Base-by-base conservation (phyloP, 768 basidiomycete genomes). In the Pilatotrama ljubarskyi region DNA sequence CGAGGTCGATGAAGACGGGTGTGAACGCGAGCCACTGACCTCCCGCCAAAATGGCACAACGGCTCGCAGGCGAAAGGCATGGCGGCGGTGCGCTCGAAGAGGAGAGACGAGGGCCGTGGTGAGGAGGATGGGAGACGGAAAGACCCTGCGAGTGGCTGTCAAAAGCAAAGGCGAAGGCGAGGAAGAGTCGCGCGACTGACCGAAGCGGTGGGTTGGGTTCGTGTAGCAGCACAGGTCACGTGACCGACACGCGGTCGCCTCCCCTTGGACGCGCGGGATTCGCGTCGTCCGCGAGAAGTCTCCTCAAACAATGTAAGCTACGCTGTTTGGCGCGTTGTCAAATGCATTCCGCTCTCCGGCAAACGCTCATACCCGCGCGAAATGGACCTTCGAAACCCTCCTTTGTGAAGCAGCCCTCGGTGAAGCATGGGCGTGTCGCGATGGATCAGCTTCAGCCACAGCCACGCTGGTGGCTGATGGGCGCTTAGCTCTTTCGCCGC, bases 11-110 rank as follows among this genome's bases (percentile, higher is more conserved):
- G 42, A 24, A 10, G 61, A 56, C n/a, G 29, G 25, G 29, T 20
- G 52, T n/a, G 36, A 48, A 58, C 47, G 22, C 52, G 48, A 36
- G 58, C 54, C 62, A 69, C 76, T 55, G 66, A 86, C 91, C 91
- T 88, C 68, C 91, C 90, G 67, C 82, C 82, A 70, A 93, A 93
- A 61, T 84, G 82, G 75, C 88, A 88, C 52, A 93, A 75, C 7
- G 91, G 90, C 76, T 91, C 90, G 73, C 89, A 91, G 64, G 79
- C 61, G 8, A 74, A 70, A 32, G 73, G 62, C 80, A 81, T 81
- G 57, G 51, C 29, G 47, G 47, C 22, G 47, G 51, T 51, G n/a
- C 24, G 29, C 48, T 20, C 35, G 32, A 40, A 41, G 29, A 35
- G 7, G 42, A 11, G 40, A 32, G 41, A 35, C 20, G 64, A 32